These are phyloP conservation scores for Eucalyptus virginea DNA, from an alignment of 345 rosid genomes.

Conservation along the genomic window DNA sequence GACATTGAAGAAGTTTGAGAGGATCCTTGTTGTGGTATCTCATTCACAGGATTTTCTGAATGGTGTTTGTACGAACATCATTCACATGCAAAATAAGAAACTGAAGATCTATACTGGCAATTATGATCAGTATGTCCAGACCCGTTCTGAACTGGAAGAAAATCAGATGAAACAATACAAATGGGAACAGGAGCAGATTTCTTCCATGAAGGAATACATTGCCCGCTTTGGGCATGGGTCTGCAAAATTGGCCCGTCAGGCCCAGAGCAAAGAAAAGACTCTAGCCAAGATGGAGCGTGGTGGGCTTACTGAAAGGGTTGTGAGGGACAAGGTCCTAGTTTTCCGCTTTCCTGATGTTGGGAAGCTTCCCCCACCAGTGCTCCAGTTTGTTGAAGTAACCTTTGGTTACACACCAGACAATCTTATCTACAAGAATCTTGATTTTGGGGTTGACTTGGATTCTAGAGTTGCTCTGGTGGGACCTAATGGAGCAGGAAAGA, in stretches of 20 bases:
- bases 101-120: conserved; percentile 85
- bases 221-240: conserved; percentile 99
- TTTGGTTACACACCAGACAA: conserved; percentile 89
- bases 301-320: conserved; percentile 88
- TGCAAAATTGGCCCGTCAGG: conserved; percentile 97
- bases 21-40: conserved; percentile 88
- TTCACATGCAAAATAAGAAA: conserved; percentile 90
- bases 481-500: conserved; percentile 98
- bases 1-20: conserved; percentile 78
- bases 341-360: conserved; percentile 93
- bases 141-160: conserved; percentile 90
- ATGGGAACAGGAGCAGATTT: conserved; percentile 99
- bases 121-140: conserved; percentile 92
- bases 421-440: conserved; percentile 72
- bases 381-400: conserved; percentile 91
- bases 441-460: conserved; percentile 95
- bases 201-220: conserved; percentile 96
- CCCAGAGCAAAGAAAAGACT: conserved; percentile 98
- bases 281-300: conserved; percentile 99
- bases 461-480: conserved; percentile 94
- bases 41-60: conserved; percentile 98
- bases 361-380: conserved; percentile 96
- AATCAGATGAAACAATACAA: conserved; percentile 99
- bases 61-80: conserved; percentile 93
- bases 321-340: conserved; percentile 64